These are phyloP conservation scores for Arachnomyces sp. DNA, from an alignment of 2,329 filamentous ascomycete genomes.

Conservation along the genomic window DNA sequence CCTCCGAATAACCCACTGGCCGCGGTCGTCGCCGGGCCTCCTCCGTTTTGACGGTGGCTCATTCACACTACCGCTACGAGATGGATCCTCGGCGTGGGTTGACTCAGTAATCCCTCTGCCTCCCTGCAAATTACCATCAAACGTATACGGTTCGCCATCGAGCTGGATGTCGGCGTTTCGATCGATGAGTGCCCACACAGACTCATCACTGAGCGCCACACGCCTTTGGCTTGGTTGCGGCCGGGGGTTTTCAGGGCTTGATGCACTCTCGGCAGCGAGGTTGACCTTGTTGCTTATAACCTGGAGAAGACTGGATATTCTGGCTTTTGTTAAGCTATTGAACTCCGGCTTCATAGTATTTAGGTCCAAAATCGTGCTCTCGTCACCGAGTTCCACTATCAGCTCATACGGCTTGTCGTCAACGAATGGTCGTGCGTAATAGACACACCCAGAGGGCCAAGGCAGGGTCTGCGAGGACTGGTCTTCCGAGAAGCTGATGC, in stretches of 20 bases:
- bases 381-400: slow-evolving; percentile 68
- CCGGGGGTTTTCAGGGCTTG: slow-evolving; percentile 54
- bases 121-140: slow-evolving; percentile 8
- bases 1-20: slow-evolving; percentile 54
- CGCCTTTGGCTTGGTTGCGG: slow-evolving; percentile 60
- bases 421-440: slow-evolving; percentile 78
- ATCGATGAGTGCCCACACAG: slow-evolving; percentile 57
- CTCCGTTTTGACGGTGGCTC: slow-evolving; percentile 26
- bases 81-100: neutral
- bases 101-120: neutral
- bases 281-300: slow-evolving; percentile 76
- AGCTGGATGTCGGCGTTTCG: slow-evolving; percentile 35
- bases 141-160: slow-evolving; percentile 28
- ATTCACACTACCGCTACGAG: slow-evolving; percentile 2
- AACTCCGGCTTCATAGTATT: slow-evolving; percentile 57
- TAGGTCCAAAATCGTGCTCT: slow-evolving; percentile 53
- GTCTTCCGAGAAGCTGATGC: slow-evolving; percentile 58
- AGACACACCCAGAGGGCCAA: slow-evolving; percentile 45
- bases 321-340: slow-evolving; percentile 58
- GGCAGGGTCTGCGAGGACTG: slow-evolving; percentile 14
- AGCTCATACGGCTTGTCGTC: slow-evolving; percentile 66
- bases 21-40: slow-evolving; percentile 36
- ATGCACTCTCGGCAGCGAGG: slow-evolving; percentile 55
- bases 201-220: slow-evolving; percentile 60
- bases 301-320: slow-evolving; percentile 65